Percentiles rank a stretch among this genome's conserved stretches.
Conservation (phyloP, 1,139 yeast species). For the Yamadazyma dushanensis region DNA sequence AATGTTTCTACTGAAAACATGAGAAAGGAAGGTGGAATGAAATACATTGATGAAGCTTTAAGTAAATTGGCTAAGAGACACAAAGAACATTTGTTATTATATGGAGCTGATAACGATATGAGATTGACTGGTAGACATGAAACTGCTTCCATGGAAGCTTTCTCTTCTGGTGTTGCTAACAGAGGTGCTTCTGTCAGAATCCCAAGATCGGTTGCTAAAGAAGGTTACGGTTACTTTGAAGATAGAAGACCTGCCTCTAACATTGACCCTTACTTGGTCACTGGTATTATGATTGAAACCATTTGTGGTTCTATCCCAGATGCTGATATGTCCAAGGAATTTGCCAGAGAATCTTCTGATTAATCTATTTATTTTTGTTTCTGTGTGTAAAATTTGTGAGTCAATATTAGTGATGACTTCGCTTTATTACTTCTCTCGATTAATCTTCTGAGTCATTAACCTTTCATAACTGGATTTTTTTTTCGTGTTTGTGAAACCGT, state of each 20-base stretch:
- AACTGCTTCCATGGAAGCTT: slow-evolving; percentile 89
- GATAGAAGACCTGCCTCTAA: slow-evolving; percentile 99
- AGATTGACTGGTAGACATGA: slow-evolving; percentile 98
- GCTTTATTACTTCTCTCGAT: background rate
- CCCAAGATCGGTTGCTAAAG: slow-evolving; percentile 98
- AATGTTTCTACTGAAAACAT: slow-evolving; percentile 89
- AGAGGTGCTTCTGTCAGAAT: slow-evolving; percentile 99
- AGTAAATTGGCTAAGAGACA: slow-evolving; percentile 95
- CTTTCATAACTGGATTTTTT: background rate
- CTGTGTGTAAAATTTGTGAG: slow-evolving; percentile 2
- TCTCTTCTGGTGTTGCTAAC: slow-evolving; percentile 98
- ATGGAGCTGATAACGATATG: slow-evolving; percentile 91
- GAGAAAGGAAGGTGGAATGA: slow-evolving; percentile 97
- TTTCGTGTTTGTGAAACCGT: background rate
- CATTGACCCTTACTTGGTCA: slow-evolving; percentile 97
- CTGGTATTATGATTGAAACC: slow-evolving; percentile 97
- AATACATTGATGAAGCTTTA: slow-evolving; percentile 86
- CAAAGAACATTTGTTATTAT: slow-evolving; percentile 90
- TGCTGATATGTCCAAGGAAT: slow-evolving; percentile 92
- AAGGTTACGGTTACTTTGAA: slow-evolving; percentile 97
- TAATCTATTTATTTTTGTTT: slow-evolving; percentile 10
- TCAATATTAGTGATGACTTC: background rate
- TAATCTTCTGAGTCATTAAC: background rate
- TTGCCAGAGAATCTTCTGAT: slow-evolving; percentile 64
- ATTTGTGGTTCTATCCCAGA: slow-evolving; percentile 93